Evolutionary conservation across 257 asterid species (phyloP).

Genomic region (Thymus mandschuricus): DNA sequence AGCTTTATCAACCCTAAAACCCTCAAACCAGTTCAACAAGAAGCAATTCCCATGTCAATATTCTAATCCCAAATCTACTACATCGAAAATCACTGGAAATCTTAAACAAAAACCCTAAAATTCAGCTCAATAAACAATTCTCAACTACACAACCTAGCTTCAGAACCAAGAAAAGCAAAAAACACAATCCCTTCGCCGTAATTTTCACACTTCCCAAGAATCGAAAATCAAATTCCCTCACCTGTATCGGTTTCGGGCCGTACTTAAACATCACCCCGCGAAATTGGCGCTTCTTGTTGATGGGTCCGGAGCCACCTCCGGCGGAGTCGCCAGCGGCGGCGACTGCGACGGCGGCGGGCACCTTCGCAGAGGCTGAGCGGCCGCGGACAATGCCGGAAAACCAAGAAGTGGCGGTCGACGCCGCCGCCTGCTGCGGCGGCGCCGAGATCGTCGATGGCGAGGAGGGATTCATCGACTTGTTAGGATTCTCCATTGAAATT

Average conservation of each 20-base stretch:
- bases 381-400: slow-evolving; percentile 84
- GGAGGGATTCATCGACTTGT: slow-evolving; percentile 51
- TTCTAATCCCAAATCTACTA: slow-evolving; percentile 30
- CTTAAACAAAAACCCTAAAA: slow-evolving; percentile 15
- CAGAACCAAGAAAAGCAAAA: neutral
- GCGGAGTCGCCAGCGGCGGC: slow-evolving; percentile 39
- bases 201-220: slow-evolving; percentile 11
- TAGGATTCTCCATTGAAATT: slow-evolving; percentile 44
- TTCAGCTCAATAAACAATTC: slow-evolving; percentile 28
- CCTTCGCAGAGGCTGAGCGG: slow-evolving; percentile 61
- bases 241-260: slow-evolving; percentile 84
- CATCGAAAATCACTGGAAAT: slow-evolving; percentile 3
- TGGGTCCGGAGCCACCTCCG: slow-evolving; percentile 58
- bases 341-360: slow-evolving; percentile 40
- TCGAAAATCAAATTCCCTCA: slow-evolving; percentile 19
- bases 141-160: slow-evolving; percentile 4
- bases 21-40: neutral
- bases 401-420: slow-evolving; percentile 68
- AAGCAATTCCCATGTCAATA: slow-evolving; percentile 24
- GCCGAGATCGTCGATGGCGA: slow-evolving; percentile 56
- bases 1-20: slow-evolving; percentile 16
- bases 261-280: slow-evolving; percentile 88
- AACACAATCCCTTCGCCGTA: neutral
- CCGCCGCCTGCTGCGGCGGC: slow-evolving; percentile 44
- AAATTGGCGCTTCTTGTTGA: slow-evolving; percentile 72